Evolutionary conservation across 352 stramenopile genomes (phyloP), one percentile per base, ranked within the genome.

Genomic region (Phytophthora agathidicida): DNA sequence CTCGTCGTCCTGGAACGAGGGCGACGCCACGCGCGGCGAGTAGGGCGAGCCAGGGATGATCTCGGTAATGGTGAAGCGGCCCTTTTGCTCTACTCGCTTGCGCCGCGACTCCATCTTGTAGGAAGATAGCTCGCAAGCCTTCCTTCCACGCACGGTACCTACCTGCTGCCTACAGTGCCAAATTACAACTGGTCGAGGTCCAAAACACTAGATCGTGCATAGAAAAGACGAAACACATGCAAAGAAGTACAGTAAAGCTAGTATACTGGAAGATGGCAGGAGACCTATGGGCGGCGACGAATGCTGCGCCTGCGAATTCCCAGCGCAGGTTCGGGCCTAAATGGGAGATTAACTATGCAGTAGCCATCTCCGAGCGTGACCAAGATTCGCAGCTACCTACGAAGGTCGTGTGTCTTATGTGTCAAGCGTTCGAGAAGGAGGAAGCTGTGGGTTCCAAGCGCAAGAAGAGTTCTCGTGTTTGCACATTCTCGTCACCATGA

Each of bases 51-150:
- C 76, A 2, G 80, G 79, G 39, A 84, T 63, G 49, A 93, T 83
- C 57, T 91, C 81, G 5, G 77, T 91, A 68, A 94, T 94, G 4
- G 84, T 94, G 63, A 94, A 94, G 67, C 84, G 80, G 7, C 84
- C 82, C 48, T 83, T 81, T 62, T 79, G 73, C 69, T 94, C 77
- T 8, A 93, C 82, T 28, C 81, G 81, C 67, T 59, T 72, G 45
- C 61, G 67, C 50, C 68, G 57, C 28, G 55, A 62, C 61, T 75
- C 70, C 61, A 78, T 82, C 45, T 32, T 43, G 23, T n/a, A n/a
- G n/a, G n/a, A n/a, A n/a, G 13, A 7, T 7, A 16, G n/a, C 17
- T 38, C 14, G 14, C 17, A 20, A n/a, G 47, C 33, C 42, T 45
- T 11, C 43, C 30, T 60, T 50, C 20, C 33, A 16, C 10, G 8